phyloP scores from a whole-genome alignment of 23 red algal species.

The Gracilaria gracilis region DNA sequence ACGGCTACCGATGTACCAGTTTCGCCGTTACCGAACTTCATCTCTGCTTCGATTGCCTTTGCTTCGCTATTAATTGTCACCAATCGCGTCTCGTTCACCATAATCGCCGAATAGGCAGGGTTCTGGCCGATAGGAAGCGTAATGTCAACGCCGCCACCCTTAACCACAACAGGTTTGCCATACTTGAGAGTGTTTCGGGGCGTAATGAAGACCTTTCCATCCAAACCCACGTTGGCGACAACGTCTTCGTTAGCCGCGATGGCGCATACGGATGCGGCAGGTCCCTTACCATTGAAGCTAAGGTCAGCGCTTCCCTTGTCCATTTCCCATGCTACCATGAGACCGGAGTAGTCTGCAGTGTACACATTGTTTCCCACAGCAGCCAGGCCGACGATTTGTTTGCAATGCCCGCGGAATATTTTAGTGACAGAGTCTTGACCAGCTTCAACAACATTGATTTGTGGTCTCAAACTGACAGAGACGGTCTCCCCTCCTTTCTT shows the following conservation, averaged over 20 bases:
- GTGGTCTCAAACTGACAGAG: conserved; percentile 59
- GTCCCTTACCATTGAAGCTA: conserved; percentile 72
- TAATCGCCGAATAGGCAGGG: conserved; percentile 40
- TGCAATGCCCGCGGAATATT: conserved; percentile 76
- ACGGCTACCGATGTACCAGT: conserved; percentile 66
- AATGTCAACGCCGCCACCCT: conserved; percentile 81
- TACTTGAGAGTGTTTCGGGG: conserved; percentile 39
- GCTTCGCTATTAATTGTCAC: conserved; percentile 20
- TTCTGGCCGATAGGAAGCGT: conserved; percentile 34
- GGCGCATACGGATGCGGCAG: conserved; percentile 57
- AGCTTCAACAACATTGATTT: conserved; percentile 47
- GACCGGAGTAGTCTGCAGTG: conserved; percentile 79
- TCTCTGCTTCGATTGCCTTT: conserved; percentile 47
- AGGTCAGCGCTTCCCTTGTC: conserved; percentile 41
- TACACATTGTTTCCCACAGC: conserved; percentile 61
- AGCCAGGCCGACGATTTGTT: conserved; percentile 79
- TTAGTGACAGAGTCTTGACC: conserved; percentile 17
- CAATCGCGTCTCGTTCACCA: conserved; percentile 77
- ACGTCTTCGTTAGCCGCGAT: conserved; percentile 65
- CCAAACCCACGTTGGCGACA: conserved; percentile 70
- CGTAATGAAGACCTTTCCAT: conserved; percentile 80
- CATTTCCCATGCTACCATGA: conserved; percentile 70
- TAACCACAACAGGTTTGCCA: conserved; percentile 65
- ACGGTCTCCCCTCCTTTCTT: conserved; percentile 50
- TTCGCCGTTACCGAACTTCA: conserved; percentile 55